Evolutionary conservation across 1,139 yeast species (phyloP), one percentile per base, ranked within the genome.

Genomic region (Pichiaceae sp.): DNA sequence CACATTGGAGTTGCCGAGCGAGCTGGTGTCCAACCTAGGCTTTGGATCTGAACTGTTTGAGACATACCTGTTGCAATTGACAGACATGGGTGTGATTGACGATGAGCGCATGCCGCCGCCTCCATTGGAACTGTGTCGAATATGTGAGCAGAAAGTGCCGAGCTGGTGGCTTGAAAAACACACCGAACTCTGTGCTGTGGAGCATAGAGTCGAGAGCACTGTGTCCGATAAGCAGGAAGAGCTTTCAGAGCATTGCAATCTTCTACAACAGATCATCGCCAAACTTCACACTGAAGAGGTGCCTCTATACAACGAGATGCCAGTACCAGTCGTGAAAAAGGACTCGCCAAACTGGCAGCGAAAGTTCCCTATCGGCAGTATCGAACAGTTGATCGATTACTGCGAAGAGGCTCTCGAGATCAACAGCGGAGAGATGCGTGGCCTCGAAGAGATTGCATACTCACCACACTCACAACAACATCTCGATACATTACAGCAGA

Each of bases 161-260:
- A 86, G 91, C 1, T 93, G 98, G 98, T 91, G 95, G 79, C 68
- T 91, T 35, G 98, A 89, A 51, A 73, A 80, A 37, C 99, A 93
- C 59, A 80, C 93, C 2, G 95, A 87, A 53, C 64, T 84, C 37
- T 93, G 99, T 51, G 66, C 84, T 21, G 75, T 85, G 31, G 97
- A 87, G 54, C 95, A 87, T 57, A 72, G 81, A 47, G 75, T 83
- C 3, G 86, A 79, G 50, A 89, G 87, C 44, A 79, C 80, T 32
- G 74, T 91, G n/a, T 86, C 82, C 49, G 52, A 69, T 28, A 68
- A 79, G 35, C 96, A 91, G 48, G 98, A 93, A 47, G 68, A 72
- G 19, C 64, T 91, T 5, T 60, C 73, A 15, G 96, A 89, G 39
- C 96, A 85, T 40, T 67, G 74, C 32, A 70, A 70, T n/a, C 52